Evolutionary conservation across 169 alveolate species (phyloP), one percentile per base, ranked within the genome.

Genomic region (Theileria orientalis): DNA sequence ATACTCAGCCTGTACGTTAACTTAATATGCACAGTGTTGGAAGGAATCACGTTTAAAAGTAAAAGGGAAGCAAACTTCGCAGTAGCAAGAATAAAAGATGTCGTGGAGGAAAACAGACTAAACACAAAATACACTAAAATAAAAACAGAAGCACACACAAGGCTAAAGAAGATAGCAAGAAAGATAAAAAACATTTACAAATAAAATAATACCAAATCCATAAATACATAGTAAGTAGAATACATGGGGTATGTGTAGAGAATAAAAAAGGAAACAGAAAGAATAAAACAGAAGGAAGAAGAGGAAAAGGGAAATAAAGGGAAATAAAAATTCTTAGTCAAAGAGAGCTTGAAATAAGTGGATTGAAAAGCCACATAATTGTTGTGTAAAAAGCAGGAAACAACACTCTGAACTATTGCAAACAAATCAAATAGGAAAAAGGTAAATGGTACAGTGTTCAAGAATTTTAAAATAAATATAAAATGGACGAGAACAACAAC

Each of bases 31-130:
- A 59, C 78, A 16, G 46, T 76, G 25, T 41, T 76, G 49, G 85
- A 76, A 30, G 68, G 68, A 33, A 29, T 76, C 29, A 37, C 79
- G 30, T 67, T 76, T 40, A 35, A 62, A 25, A 60, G 51, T 33
- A 46, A 69, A 23, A 54, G 59, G 70, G 80, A 62, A 13, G 71
- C 85, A 27, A 51, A 56, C 25, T 76, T 64, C 57, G 56, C 68
- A 60, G 21, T 46, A 0, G 64, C 60, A 47, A 61, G 56, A 14
- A 35, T 76, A 7, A 35, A 54, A 5, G 66, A 56, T 8, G 54
- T 35, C 19, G 49, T 69, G 27, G 57, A 76, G 30, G 79, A 27
- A 40, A 21, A 19, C 46, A 11, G 47, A n/a, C 63, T 27, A 44
- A 40, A 60, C 5, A 46, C 40, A 32, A 35, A 27, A 40, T 25